Conservation (phyloP, 179 eudicot species). For the Amaranthus tricolor region DNA sequence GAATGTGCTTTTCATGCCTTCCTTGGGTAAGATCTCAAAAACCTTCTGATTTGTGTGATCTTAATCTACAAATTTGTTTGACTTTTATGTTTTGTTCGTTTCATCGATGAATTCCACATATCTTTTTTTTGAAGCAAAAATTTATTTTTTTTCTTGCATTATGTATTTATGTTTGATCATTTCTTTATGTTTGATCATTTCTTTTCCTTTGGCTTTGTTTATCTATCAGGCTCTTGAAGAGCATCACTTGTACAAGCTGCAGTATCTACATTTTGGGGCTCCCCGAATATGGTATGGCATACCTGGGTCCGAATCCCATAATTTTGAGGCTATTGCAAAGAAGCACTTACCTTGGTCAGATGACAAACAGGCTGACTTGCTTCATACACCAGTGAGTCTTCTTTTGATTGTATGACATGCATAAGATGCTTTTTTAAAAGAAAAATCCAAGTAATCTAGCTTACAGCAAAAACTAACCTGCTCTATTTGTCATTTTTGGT, state of each 20-base stretch:
- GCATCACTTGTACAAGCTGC: conserved; percentile 61
- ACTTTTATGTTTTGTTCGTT: background rate
- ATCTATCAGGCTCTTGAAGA: conserved; percentile 56
- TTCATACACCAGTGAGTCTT: conserved; percentile 47
- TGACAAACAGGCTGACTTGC: conserved; percentile 37
- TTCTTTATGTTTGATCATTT: conserved; percentile 7
- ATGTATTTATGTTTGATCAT: background rate
- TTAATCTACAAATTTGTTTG: background rate
- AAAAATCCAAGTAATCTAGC: background rate
- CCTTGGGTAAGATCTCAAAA: conserved; percentile 68
- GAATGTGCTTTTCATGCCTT: conserved; percentile 87
- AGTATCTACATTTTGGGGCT: conserved; percentile 60
- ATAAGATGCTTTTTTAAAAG: background rate
- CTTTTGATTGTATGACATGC: conserved; percentile 9
- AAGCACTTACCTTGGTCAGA: conserved; percentile 39
- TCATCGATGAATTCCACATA: background rate
- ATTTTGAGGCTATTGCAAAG: conserved; percentile 53
- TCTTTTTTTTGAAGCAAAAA: background rate
- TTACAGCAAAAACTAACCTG: background rate
- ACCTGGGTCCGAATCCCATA: conserved; percentile 45
- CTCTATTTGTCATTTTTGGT: too few species aligned
- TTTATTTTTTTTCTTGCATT: background rate
- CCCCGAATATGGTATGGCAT: conserved; percentile 77
- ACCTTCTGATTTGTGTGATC: background rate
- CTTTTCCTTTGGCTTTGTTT: conserved; percentile 14